These are phyloP conservation scores for Athelia sp. DNA, from an alignment of 1,284 basidiomycete genomes.

Conservation along the genomic window DNA sequence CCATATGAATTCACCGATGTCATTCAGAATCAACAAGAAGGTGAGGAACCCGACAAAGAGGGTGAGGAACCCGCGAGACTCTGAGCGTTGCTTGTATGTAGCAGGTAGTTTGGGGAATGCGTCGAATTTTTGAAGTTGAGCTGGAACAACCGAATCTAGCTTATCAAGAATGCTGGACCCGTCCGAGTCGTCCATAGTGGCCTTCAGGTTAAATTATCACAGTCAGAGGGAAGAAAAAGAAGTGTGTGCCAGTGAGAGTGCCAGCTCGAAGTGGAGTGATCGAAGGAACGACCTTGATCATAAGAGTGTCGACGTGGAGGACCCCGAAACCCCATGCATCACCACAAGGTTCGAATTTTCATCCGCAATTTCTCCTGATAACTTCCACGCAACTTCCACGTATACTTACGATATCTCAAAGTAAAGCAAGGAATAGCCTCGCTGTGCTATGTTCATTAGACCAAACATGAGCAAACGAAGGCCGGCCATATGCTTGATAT, in stretches of 20 bases:
- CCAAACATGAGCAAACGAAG: too few relatives aligned
- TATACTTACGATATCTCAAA: too few relatives aligned
- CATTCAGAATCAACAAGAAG: constrained; percentile 75
- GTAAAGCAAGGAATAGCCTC: too few relatives aligned
- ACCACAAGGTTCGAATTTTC: too few relatives aligned
- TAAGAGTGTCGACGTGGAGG: constrained; percentile 1
- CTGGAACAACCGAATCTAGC: constrained; percentile 28
- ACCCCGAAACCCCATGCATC: neutral
- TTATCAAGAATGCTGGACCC: constrained; percentile 18
- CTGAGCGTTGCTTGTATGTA: constrained; percentile 83
- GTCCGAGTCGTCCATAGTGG: neutral
- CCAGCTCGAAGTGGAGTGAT: neutral
- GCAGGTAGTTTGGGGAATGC: constrained; percentile 88
- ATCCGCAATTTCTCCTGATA: too few relatives aligned
- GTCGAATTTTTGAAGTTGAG: constrained; percentile 54
- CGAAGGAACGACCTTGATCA: neutral
- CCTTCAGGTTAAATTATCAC: neutral
- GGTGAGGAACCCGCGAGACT: constrained; percentile 86
- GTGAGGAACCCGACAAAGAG: constrained; percentile 50
- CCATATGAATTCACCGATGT: constrained; percentile 87
- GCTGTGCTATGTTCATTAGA: too few relatives aligned
- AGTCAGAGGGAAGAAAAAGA: neutral
- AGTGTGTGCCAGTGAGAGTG: neutral
- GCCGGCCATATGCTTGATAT: too few relatives aligned
- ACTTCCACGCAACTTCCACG: too few relatives aligned